Evolutionary conservation across 352 stramenopile species (phyloP).

Genomic region (Peronosclerospora sorghi): DNA sequence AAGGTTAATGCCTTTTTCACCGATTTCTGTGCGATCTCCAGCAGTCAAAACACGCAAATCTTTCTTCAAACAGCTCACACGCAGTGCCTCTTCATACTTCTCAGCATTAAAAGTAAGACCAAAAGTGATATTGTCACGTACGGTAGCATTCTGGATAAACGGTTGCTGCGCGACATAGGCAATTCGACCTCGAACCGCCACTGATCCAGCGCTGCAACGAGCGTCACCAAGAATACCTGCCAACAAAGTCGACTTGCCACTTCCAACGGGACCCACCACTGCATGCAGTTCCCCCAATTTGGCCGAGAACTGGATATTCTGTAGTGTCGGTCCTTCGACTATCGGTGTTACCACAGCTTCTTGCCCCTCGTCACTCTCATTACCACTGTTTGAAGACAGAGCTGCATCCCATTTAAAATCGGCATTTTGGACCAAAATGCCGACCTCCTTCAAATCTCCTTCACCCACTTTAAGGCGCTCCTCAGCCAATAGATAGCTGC

Average conservation of each 20-base stretch:
- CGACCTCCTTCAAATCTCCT: conserved; percentile 68
- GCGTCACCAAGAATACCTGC: conserved; percentile 33
- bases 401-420: conserved; percentile 66
- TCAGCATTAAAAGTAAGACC: conserved; percentile 48
- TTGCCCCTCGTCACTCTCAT: conserved; percentile 29
- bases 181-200: conserved; percentile 76
- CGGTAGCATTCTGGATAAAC: conserved; percentile 94
- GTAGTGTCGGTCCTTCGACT: conserved; percentile 8
- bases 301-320: conserved; percentile 57
- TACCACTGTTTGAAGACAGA: conserved; percentile 8
- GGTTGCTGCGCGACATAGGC: conserved; percentile 90
- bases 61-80: conserved; percentile 37
- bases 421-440: conserved; percentile 35
- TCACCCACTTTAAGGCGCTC: conserved; percentile 57
- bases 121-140: conserved; percentile 96
- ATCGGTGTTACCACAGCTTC: conserved; percentile 7
- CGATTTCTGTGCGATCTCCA: conserved; percentile 95
- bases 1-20: conserved; percentile 96
- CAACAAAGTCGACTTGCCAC: conserved; percentile 51
- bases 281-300: conserved; percentile 49
- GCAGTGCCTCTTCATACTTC: conserved; percentile 30
- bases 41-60: conserved; percentile 44
- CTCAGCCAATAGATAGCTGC: conserved; percentile 56
- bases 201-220: conserved; percentile 22
- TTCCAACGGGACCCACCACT: conserved; percentile 38